Base-by-base conservation (phyloP, 768 basidiomycete genomes). In the Lactarius akahatsu region DNA sequence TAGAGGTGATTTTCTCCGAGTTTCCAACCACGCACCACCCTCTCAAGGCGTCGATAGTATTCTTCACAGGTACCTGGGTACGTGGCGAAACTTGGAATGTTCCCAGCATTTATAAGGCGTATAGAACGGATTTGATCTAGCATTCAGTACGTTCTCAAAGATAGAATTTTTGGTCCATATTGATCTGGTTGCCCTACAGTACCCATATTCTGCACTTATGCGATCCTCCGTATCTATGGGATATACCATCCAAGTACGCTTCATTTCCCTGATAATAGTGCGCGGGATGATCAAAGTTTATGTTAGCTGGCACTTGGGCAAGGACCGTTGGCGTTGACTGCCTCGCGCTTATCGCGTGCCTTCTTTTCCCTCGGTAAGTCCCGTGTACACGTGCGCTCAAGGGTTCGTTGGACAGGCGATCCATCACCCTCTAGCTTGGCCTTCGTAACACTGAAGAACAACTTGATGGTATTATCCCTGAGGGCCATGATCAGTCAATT, bases 401-500 rank as follows among this genome's bases (percentile, higher is more conserved):
- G 23, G 15, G 30, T 4, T 34, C 59, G 28, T 26, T 67, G 40
- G 52, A 43, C 32, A 63, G 43, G 60, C 64, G 45, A 68, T 8
- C 28, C 28, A 10, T 32, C 28, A 13, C 40, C 20, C n/a, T 59
- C 20, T 71, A 93, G 94, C 62, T 78, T 97, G 63, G 95, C 94
- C 0, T 98, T 98, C 73, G 94, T 96, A 4, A 93, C 92, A 0
- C 79, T 97, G 34, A 89, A 90, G 72, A 82, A 91, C 70, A 92
- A 88, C 68, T 79, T 90, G 47, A 88, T 91, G 85, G 89, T 92
- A 26, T 80, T 93, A 28, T 88, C 91, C 8, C 77, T 94, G 38
- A 87, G 96, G 1, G 93, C 95, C 1, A 96, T 98, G 95, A 86
- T 98, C 64, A 81, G 88, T 68, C 94, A 98, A 73, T 98, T 98